A percentile compares a stretch with the other conserved stretches of the same genome.
phyloP scores from a whole-genome alignment of 2,329 filamentous ascomycete genomes.

The Paecilomyces fulvus region DNA sequence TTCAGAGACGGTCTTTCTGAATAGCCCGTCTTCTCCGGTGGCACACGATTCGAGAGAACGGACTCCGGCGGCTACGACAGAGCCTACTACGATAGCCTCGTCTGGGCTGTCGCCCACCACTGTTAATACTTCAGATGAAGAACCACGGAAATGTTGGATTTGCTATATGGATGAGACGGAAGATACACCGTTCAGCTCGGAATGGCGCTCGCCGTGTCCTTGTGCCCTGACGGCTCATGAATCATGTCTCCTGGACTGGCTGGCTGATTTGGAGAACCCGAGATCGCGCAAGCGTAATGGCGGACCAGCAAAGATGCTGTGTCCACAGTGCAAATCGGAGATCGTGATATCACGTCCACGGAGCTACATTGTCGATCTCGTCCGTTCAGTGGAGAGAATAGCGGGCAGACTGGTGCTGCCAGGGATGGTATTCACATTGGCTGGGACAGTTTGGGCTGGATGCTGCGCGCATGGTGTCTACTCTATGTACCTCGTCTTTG shows the following conservation, averaged over 20 bases:
- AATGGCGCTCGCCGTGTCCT: conserved; percentile 82
- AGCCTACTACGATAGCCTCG: conserved; percentile 14
- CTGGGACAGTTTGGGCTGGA: conserved; percentile 42
- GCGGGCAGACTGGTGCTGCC: conserved; percentile 57
- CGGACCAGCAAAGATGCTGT: conserved; percentile 57
- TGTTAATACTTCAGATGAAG: conserved; percentile 13
- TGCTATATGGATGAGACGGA: conserved; percentile 60
- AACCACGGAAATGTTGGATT: conserved; percentile 56
- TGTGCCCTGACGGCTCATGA: conserved; percentile 90
- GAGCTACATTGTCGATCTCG: conserved; percentile 61
- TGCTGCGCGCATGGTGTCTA: conserved; percentile 53
- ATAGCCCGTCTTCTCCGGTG: conserved; percentile 11
- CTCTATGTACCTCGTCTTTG: conserved; percentile 59
- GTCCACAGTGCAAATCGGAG: conserved; percentile 79
- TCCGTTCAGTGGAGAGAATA: conserved; percentile 50
- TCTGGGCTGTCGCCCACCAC: conserved; percentile 25
- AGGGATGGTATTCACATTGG: conserved; percentile 46
- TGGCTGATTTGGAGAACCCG: conserved; percentile 73
- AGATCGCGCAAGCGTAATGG: conserved; percentile 42
- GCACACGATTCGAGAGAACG: conserved; percentile 1
- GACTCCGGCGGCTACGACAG: conserved; percentile 32
- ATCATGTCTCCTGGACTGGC: conserved; percentile 81
- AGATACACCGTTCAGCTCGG: conserved; percentile 48
- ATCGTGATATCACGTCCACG: conserved; percentile 69
- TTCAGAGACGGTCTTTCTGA: conserved; percentile 23